Conservation (phyloP, 2,329 filamentous ascomycete species). For the Colletotrichum eremochloae region DNA sequence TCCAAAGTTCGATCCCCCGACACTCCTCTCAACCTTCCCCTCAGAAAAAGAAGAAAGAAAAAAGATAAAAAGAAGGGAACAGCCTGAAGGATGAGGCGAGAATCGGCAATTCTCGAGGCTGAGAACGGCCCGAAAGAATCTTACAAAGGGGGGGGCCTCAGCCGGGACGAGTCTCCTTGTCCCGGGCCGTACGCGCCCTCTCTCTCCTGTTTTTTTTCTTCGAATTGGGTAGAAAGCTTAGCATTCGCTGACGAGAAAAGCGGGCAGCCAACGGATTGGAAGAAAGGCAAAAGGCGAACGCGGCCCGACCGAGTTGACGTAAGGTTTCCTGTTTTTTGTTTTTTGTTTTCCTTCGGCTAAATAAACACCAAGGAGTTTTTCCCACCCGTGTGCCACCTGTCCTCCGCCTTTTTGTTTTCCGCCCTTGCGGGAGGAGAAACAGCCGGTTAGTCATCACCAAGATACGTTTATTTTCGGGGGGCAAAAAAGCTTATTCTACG, state of each 20-base stretch:
- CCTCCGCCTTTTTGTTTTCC: no score
- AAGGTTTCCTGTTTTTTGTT: not conserved
- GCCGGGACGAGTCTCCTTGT: not conserved
- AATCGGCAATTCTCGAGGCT: not conserved
- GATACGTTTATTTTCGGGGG: not conserved
- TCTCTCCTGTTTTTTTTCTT: not conserved
- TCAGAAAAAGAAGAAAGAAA: accelerated
- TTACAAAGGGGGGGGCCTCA: not conserved
- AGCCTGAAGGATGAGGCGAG: not conserved
- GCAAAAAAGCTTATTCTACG: no score
- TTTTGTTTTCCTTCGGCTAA: not conserved
- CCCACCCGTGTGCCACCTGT: no score
- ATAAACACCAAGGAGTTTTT: not conserved
- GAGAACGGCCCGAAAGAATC: not conserved
- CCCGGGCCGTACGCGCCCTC: not conserved
- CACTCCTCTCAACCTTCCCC: not conserved
- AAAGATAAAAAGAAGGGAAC: not conserved
- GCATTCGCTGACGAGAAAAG: not conserved
- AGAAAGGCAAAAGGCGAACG: not conserved
- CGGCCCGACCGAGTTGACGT: not conserved
- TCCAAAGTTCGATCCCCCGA: not conserved
- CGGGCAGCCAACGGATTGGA: not conserved
- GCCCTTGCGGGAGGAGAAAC: not conserved
- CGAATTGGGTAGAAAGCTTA: not conserved
- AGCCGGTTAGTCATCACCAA: not conserved